These are phyloP conservation scores for Sporothrix globosa DNA, from an alignment of 2,329 filamentous ascomycete genomes.

Conservation along the genomic window DNA sequence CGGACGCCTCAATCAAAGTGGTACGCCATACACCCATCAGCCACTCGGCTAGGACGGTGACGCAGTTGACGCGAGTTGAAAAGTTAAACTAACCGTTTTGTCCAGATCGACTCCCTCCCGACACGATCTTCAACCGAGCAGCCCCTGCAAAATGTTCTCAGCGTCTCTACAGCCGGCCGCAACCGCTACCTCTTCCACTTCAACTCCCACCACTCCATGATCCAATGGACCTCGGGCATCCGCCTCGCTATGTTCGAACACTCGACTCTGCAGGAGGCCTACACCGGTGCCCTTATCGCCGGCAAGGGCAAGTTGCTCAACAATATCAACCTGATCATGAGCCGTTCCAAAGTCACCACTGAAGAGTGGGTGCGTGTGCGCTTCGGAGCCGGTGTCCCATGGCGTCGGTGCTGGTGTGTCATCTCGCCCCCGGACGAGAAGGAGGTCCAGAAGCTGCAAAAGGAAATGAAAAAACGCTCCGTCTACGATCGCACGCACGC, in stretches of 20 bases:
- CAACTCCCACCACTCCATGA: conserved; percentile 87
- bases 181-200: conserved; percentile 97
- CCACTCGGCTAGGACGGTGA: background rate
- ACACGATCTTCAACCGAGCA: conserved; percentile 76
- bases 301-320: conserved; percentile 89
- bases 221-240: conserved; percentile 95
- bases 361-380: conserved; percentile 95
- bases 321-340: conserved; percentile 88
- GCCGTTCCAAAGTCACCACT: conserved; percentile 72
- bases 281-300: conserved; percentile 92
- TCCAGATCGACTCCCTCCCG: conserved; percentile 82
- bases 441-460: conserved; percentile 80
- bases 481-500: conserved; percentile 74
- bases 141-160: conserved; percentile 90
- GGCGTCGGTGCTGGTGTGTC: conserved; percentile 96
- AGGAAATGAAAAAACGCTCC: conserved; percentile 77
- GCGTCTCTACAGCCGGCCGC: conserved; percentile 90
- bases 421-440: conserved; percentile 93
- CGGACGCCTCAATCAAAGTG: conserved; percentile 98
- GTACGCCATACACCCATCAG: conserved; percentile 53
- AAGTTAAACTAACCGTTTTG: background rate
- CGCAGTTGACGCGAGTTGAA: background rate
- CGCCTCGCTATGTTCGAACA: conserved; percentile 94
- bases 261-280: conserved; percentile 89
- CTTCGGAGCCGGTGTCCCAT: conserved; percentile 93